Base-by-base conservation (phyloP, 345 rosid genomes). In the Gossypium sturtianum region DNA sequence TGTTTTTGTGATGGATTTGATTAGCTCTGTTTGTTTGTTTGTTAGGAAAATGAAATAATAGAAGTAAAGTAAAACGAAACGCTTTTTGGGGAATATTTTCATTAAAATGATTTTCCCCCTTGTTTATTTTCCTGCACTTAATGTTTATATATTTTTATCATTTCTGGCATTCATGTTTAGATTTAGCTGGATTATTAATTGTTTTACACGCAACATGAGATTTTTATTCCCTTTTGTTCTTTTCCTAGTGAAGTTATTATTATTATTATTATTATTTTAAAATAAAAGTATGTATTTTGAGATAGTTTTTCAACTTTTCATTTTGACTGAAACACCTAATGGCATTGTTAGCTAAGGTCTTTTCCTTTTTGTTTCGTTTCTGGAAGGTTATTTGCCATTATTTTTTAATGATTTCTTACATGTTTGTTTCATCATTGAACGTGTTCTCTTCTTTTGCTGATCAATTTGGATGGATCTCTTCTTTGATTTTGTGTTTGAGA, bases 371-470 rank as follows among this genome's bases (percentile, higher is more conserved):
- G 25, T 45, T 69, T 69, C 16, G 19, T 17, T 69, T 15, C 10
- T 2, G 27, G 13, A 48, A 22, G 52, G 53, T 66, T 67, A 23
- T 67, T 66, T 47, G 19, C 44, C 22, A 69, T 69, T 9, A 15
- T 0, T 69, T 17, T 9, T 2, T 2, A 8, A 27, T 62, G 68
- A 34, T 63, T 12, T 52, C 12, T 49, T 72, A 15, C 17, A 9
- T 47, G 22, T 58, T 72, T 29, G 45, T 34, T 72, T 67, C 25
- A 2, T 41, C 59, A 23, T 52, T 68, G 66, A 51, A 23, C 9
- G 45, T 13, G 22, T 58, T 81, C 66, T 29, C 15, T 72, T 64
- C 12, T 12, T 70, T 43, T 38, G 70, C 70, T 53, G 62, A 71
- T 63, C 7, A 20, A 60, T 69, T 58, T 73, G 7, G 64, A 62